Percentiles rank a stretch among this genome's conserved stretches.
Evolutionary conservation across 805 yeast genomes (phyloP).

Genomic region (Myxozyma sirexii): DNA sequence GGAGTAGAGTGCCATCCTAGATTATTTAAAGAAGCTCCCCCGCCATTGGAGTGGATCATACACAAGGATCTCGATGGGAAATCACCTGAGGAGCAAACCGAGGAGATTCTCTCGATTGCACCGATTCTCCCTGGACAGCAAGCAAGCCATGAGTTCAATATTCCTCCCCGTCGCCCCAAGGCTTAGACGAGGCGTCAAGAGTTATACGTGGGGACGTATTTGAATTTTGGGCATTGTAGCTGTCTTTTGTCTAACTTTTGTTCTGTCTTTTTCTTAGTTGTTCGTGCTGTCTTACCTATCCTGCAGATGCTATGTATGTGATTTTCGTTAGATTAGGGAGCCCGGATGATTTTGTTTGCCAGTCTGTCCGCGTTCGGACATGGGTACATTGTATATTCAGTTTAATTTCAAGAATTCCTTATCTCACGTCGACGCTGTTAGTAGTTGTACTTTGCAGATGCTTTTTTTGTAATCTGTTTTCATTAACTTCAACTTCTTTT

Average conservation of each 20-base stretch:
- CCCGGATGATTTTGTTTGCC: neutral
- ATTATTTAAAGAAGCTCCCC: constrained; percentile 58
- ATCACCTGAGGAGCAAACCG: constrained; percentile 56
- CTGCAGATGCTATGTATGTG: neutral
- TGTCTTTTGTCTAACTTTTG: neutral
- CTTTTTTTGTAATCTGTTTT: neutral
- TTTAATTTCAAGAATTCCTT: neutral
- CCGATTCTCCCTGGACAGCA: constrained; percentile 84
- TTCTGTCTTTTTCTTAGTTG: neutral
- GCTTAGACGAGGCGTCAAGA: too few relatives aligned
- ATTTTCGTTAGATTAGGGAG: constrained; percentile 4
- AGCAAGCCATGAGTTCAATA: constrained; percentile 24
- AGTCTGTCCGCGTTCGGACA: constrained; percentile 2
- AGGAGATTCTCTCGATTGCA: constrained; percentile 62
- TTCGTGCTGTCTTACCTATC: neutral
- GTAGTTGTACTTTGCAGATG: too few relatives aligned
- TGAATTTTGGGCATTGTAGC: neutral
- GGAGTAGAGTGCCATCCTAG: constrained; percentile 82
- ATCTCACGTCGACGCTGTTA: neutral
- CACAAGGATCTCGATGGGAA: constrained; percentile 64
- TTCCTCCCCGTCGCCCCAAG: constrained; percentile 27
- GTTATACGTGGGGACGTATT: neutral
- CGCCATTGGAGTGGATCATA: constrained; percentile 60
- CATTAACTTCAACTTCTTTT: neutral
- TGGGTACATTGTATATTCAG: constrained; percentile 7